Evolutionary conservation across 2,329 filamentous ascomycete genomes (phyloP).

Genomic region (Cytospora schulzeri): DNA sequence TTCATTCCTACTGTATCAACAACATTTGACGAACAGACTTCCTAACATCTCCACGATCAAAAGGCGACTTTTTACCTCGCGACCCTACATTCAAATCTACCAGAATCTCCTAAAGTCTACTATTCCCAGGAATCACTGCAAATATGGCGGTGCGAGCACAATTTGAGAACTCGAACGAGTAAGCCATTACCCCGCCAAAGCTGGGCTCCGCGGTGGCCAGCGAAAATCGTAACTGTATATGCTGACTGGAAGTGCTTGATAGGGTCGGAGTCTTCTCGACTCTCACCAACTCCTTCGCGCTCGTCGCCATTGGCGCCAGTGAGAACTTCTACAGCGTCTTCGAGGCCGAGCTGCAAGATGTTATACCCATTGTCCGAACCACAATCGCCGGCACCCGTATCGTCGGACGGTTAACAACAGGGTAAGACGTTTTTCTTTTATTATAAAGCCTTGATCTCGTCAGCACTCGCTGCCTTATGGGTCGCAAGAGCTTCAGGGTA

Average conservation of each 20-base stretch:
- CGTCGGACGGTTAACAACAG: slow-evolving; percentile 91
- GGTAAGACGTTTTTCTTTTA: slow-evolving; percentile 62
- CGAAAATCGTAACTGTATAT: slow-evolving; percentile 26
- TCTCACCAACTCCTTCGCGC: slow-evolving; percentile 94
- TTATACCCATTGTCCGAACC: slow-evolving; percentile 94
- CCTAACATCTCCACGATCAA: slow-evolving; percentile 21
- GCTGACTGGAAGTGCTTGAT: slow-evolving; percentile 31
- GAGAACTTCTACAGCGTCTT: slow-evolving; percentile 99
- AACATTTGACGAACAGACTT: slow-evolving; percentile 8
- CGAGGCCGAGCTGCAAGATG: slow-evolving; percentile 95
- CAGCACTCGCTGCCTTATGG: neutral
- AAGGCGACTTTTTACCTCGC: slow-evolving; percentile 3
- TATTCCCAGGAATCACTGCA: slow-evolving; percentile 27
- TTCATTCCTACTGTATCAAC: slow-evolving; percentile 20
- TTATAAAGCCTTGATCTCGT: no score
- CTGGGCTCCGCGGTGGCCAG: slow-evolving; percentile 27
- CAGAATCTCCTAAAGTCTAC: neutral
- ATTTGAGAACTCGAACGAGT: slow-evolving; percentile 93
- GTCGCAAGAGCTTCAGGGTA: neutral
- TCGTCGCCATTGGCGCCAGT: slow-evolving; percentile 91
- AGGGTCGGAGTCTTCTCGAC: slow-evolving; percentile 97
- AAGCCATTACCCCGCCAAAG: slow-evolving; percentile 42
- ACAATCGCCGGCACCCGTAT: slow-evolving; percentile 97
- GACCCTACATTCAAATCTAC: neutral
- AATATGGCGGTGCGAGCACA: slow-evolving; percentile 71